These are phyloP conservation scores for Camelina laxa DNA, from an alignment of 345 rosid species.

Conservation along the genomic window DNA sequence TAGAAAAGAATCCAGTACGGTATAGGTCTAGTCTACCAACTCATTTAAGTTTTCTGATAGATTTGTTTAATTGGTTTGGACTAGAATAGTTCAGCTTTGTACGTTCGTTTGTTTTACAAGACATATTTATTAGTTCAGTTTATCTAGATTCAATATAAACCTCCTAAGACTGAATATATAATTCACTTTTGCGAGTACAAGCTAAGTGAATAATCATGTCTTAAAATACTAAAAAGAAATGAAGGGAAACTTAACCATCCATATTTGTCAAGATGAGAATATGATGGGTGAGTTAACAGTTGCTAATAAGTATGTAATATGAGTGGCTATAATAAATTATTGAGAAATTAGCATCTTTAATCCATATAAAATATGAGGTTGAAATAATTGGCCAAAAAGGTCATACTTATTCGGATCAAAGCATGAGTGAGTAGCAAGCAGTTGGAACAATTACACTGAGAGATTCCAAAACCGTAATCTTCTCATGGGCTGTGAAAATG, in stretches of 20 bases:
- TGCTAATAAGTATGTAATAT: neutral
- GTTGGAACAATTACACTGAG: conserved; percentile 44
- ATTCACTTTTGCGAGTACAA: neutral
- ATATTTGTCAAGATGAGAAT: conserved; percentile 23
- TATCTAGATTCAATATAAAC: neutral
- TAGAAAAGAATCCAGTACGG: neutral
- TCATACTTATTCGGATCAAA: conserved; percentile 27
- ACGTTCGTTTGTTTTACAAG: neutral
- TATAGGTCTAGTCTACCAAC: neutral
- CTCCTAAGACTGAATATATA: conserved; percentile 6
- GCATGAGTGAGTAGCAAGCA: conserved; percentile 43
- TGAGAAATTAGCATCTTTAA: conserved; percentile 13
- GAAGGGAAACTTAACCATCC: neutral
- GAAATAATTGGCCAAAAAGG: conserved; percentile 37
- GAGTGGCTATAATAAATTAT: conserved; percentile 5
- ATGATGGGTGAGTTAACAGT: neutral
- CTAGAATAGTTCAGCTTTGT: neutral
- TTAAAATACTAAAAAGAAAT: conserved; percentile 3
- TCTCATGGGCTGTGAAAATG: conserved; percentile 28
- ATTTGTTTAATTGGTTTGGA: neutral
- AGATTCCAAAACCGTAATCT: conserved; percentile 11
- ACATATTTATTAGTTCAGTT: neutral
- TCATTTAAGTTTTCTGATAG: neutral
- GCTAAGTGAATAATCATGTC: conserved; percentile 1
- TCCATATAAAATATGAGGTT: conserved; percentile 12